A percentile compares a stretch with the other conserved stretches of the same genome.
These are phyloP conservation scores for Trypanosoma lewisi DNA, from an alignment of 208 protist species.

Conservation along the genomic window DNA sequence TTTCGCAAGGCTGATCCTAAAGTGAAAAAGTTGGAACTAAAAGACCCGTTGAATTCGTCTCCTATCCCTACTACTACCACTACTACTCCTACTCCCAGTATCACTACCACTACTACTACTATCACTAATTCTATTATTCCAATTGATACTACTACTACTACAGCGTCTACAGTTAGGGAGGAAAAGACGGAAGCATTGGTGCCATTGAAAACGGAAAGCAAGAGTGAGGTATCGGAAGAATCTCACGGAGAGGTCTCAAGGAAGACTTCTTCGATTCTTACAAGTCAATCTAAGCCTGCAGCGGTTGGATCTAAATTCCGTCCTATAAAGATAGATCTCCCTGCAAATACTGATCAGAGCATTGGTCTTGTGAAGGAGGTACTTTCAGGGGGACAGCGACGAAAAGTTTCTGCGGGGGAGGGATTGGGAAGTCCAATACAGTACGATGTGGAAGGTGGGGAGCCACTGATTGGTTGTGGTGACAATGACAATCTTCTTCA, in stretches of 20 bases:
- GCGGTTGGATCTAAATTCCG: background rate
- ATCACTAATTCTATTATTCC: background rate
- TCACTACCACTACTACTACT: background rate
- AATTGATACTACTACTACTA: conserved; percentile 3
- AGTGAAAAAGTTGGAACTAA: background rate
- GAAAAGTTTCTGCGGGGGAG: conserved; percentile 9
- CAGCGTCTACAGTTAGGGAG: background rate
- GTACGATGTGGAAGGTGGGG: background rate
- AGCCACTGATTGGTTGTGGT: background rate
- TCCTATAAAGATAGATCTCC: background rate
- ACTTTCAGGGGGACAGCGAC: conserved; percentile 10
- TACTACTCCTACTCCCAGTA: background rate
- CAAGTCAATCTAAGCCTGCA: background rate
- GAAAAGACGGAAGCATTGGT: background rate
- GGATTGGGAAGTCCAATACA: conserved; percentile 25
- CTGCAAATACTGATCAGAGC: conserved; percentile 3
- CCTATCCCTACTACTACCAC: background rate
- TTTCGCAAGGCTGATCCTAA: background rate
- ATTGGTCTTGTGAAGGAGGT: conserved; percentile 47
- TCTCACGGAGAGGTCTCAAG: background rate
- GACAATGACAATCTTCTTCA: conserved; percentile 47
- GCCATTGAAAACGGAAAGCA: background rate
- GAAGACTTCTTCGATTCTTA: background rate
- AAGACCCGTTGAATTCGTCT: background rate
- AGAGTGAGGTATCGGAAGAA: background rate